Conservation (phyloP, 768 basidiomycete genomes). For the Nidularia sp. region DNA sequence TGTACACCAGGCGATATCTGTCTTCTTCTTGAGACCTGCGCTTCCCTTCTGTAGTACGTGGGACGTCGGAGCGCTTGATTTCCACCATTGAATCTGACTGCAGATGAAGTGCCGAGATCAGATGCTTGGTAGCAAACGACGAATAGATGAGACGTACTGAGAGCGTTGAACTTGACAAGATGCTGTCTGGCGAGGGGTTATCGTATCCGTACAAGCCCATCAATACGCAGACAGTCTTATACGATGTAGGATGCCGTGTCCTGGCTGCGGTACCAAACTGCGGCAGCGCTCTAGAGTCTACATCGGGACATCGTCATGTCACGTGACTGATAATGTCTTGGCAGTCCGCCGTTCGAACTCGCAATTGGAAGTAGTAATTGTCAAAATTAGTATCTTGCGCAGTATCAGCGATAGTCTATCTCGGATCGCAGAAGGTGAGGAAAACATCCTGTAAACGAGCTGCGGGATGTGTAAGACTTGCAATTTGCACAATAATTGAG, state of each 20-base stretch:
- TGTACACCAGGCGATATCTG: conserved; percentile 75
- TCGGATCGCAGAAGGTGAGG: too few relatives aligned
- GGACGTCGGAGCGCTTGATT: conserved; percentile 46
- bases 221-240: background rate
- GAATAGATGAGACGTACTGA: conserved; percentile 16
- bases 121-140: background rate
- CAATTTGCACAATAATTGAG: too few relatives aligned
- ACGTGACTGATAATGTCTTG: too few relatives aligned
- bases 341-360: too few relatives aligned
- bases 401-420: too few relatives aligned
- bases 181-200: conserved; percentile 17
- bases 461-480: too few relatives aligned
- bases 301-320: too few relatives aligned
- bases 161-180: conserved; percentile 16
- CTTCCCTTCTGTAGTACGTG: conserved; percentile 5
- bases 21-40: conserved; percentile 39
- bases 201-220: background rate
- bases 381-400: too few relatives aligned
- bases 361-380: too few relatives aligned
- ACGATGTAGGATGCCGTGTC: background rate
- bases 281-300: too few relatives aligned
- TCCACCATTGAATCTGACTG: conserved; percentile 73
- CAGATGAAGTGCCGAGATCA: background rate
- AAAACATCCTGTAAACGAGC: too few relatives aligned
- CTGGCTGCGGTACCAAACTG: background rate